These are phyloP conservation scores for Carnegiea gigantea DNA, from an alignment of 179 eudicot genomes.

Conservation along the genomic window DNA sequence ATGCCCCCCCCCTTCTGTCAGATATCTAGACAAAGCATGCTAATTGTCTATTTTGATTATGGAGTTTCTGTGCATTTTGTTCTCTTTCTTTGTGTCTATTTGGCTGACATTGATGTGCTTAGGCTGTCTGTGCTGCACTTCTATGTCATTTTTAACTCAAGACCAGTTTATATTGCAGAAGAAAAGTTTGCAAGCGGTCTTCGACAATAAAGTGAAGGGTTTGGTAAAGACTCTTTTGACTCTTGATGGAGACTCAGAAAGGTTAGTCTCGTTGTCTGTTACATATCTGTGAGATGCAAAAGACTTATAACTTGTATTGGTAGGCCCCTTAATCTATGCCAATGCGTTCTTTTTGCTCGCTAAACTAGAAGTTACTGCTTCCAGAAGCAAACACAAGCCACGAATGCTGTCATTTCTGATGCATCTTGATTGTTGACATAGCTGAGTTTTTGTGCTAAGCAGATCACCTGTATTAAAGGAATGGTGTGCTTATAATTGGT, in stretches of 20 bases:
- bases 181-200: conserved; percentile 57
- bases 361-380: too few species aligned
- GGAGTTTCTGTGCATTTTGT: not conserved
- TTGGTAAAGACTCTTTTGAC: conserved; percentile 66
- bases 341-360: not conserved
- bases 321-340: not conserved
- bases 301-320: not conserved
- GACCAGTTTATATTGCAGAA: conserved; percentile 52
- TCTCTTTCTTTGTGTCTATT: not conserved
- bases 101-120: not conserved
- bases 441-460: too few species aligned
- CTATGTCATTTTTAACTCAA: conserved; percentile 17
- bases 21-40: not conserved
- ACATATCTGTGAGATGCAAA: not conserved
- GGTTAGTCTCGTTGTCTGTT: conserved; percentile 39
- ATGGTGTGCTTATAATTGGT: too few species aligned
- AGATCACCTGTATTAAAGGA: too few species aligned
- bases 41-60: not conserved
- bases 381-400: too few species aligned
- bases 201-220: conserved; percentile 69
- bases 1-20: not conserved
- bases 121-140: conserved; percentile 9
- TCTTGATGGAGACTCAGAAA: conserved; percentile 62
- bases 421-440: too few species aligned
- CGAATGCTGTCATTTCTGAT: too few species aligned